These are phyloP conservation scores for Macrolepiota albuminosa DNA, from an alignment of 768 basidiomycete species.

Conservation along the genomic window DNA sequence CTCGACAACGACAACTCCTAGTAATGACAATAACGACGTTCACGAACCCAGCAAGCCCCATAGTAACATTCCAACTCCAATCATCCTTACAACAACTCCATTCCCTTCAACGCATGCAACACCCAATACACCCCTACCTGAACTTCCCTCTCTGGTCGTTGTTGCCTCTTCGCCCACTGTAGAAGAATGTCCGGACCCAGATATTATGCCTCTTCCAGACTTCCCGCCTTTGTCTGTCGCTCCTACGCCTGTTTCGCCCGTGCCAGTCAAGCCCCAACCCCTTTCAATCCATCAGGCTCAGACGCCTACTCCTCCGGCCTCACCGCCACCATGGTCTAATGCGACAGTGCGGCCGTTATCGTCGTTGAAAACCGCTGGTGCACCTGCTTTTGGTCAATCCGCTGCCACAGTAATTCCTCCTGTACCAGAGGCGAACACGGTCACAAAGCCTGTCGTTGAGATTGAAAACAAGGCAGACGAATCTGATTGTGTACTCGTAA, in stretches of 20 bases:
- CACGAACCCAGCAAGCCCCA: background rate
- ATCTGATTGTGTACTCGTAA: background rate
- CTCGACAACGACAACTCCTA: background rate
- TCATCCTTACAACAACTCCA: slow-evolving; percentile 2
- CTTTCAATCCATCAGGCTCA: slow-evolving; percentile 17
- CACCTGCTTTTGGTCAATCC: slow-evolving; percentile 34
- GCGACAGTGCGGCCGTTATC: slow-evolving; percentile 24
- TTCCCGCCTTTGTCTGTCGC: slow-evolving; percentile 2
- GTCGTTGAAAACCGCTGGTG: slow-evolving; percentile 39
- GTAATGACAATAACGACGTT: slow-evolving; percentile 13
- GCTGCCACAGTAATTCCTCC: background rate
- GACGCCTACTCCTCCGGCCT: slow-evolving; percentile 41
- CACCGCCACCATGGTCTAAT: slow-evolving; percentile 24
- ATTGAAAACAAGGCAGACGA: background rate
- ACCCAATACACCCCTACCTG: slow-evolving; percentile 3
- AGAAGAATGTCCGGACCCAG: slow-evolving; percentile 35
- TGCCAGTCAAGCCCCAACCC: slow-evolving; percentile 4
- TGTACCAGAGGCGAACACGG: background rate
- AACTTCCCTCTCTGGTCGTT: slow-evolving; percentile 1
- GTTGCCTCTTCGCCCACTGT: background rate
- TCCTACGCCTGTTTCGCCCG: slow-evolving; percentile 13
- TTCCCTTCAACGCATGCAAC: slow-evolving; percentile 9
- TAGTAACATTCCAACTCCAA: background rate
- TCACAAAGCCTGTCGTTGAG: background rate
- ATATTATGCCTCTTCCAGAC: slow-evolving; percentile 36